A percentile compares a stretch with the other conserved stretches of the same genome.
Evolutionary conservation across 257 asterid species (phyloP).

Genomic region (Solanum peruvianum): DNA sequence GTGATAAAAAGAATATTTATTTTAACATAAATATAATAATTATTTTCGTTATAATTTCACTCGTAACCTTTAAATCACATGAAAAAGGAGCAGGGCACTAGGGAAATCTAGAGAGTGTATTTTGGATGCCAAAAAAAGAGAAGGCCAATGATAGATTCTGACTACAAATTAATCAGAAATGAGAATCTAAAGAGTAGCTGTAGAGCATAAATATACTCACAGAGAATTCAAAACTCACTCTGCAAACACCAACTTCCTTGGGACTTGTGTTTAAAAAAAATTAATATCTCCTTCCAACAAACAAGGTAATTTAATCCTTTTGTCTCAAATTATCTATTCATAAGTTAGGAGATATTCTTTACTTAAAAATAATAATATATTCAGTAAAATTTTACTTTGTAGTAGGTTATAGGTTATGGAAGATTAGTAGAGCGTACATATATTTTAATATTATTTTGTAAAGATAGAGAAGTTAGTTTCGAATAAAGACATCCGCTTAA

Average conservation of each 20-base stretch:
- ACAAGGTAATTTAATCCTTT: background rate
- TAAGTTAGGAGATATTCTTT: too few relatives aligned
- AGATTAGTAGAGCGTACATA: too few relatives aligned
- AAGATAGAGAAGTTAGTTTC: too few relatives aligned
- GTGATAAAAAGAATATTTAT: too few relatives aligned
- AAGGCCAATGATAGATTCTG: background rate
- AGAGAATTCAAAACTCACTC: background rate
- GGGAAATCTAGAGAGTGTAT: background rate
- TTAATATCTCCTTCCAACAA: background rate
- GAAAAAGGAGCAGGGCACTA: too few relatives aligned
- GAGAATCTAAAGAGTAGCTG: background rate
- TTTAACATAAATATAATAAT: too few relatives aligned
- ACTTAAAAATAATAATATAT: too few relatives aligned
- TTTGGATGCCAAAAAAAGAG: background rate
- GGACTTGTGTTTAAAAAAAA: background rate
- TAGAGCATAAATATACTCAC: background rate
- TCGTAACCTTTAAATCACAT: background rate
- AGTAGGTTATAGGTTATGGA: too few relatives aligned
- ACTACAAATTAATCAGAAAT: background rate
- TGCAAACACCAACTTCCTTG: background rate
- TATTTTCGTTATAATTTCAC: rapidly evolving
- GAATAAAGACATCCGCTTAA: rapidly evolving
- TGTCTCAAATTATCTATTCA: too few relatives aligned
- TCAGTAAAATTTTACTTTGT: too few relatives aligned
- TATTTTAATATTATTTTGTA: rapidly evolving